Base-by-base conservation (phyloP, 2,329 filamentous ascomycete species). In the Neopestalotiopsis sp. region DNA sequence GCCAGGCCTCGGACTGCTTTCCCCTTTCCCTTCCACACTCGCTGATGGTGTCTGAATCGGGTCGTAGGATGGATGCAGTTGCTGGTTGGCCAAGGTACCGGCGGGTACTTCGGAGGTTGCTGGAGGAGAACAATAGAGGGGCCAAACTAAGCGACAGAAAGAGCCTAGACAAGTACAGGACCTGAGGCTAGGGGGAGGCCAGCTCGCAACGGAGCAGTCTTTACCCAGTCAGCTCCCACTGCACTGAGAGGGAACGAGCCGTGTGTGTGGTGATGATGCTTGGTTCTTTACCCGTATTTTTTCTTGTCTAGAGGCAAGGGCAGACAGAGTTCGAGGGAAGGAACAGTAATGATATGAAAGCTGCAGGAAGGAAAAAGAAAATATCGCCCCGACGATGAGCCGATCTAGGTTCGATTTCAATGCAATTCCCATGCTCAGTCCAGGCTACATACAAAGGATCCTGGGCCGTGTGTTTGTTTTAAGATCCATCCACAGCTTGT, bases 61-160 rank as follows among this genome's bases (percentile, higher is more conserved):
- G 45, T 52, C 45, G 30, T 14, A 59, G 57, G 28, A 59, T 58
- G 56, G 17, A 24, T 28, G 57, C 57, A 28, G 24, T 30, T 24
- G 30, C 34, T 62, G 12, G 34, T 38, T 62, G 38, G 40, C 42
- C 20, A 49, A 65, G 42, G 63, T 65, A 65, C 63, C 49, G 40
- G 24, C 49, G 63, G 63, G 63, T 65, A 65, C 63, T 65, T 45
- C 63, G 63, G 63, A 65, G 52, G 63, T 65, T 57, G 63, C 32
- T 45, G 49, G 63, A 45, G 42, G 63, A 30, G 30, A 58, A 38
- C 42, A 57, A 58, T 56, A 57, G 62, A 38, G 32, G 63, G 45
- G 45, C n/a, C 45, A 52, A 28, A 52, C 49, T 67, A 59, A 59
- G 65, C 65, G 65, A 67, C 45, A 52, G 45, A 52, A 52, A 17